Evolutionary conservation across 2,329 filamentous ascomycete genomes (phyloP).

Genomic region (Stagonosporopsis chrysanthemi): DNA sequence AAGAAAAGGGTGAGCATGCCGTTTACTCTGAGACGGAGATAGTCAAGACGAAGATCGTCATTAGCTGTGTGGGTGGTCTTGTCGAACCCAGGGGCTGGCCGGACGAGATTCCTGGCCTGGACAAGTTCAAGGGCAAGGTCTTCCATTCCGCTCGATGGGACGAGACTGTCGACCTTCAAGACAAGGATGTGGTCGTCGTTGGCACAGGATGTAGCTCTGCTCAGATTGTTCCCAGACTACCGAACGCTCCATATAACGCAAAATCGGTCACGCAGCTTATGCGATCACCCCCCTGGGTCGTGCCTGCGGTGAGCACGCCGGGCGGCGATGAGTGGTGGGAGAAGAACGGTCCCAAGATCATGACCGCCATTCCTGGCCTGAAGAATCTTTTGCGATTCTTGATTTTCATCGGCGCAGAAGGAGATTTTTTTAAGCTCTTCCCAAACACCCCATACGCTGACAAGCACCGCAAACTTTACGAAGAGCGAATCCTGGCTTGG

Average conservation of each 20-base stretch:
- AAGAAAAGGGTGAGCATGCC: constrained; percentile 54
- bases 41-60: constrained; percentile 62
- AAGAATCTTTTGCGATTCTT: constrained; percentile 55
- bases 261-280: constrained; percentile 67
- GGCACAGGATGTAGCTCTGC: constrained; percentile 66
- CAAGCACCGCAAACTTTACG: constrained; percentile 49
- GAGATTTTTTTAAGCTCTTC: constrained; percentile 59
- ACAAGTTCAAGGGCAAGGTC: constrained; percentile 62
- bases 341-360: constrained; percentile 56
- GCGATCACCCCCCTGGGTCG: constrained; percentile 65
- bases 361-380: constrained; percentile 60
- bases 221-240: constrained; percentile 63
- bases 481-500: constrained; percentile 54
- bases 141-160: constrained; percentile 67
- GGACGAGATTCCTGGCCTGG: constrained; percentile 59
- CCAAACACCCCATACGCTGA: constrained; percentile 50
- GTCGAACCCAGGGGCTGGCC: constrained; percentile 63
- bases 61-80: constrained; percentile 63
- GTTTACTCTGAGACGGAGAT: constrained; percentile 61
- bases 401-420: constrained; percentile 54
- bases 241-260: constrained; percentile 56
- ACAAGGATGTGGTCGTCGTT: constrained; percentile 65
- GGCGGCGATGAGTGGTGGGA: constrained; percentile 54
- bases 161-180: constrained; percentile 59
- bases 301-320: constrained; percentile 51